A percentile compares a stretch with the other conserved stretches of the same genome.
Evolutionary conservation across 257 asterid genomes (phyloP).

Genomic region (Solanum chiquidenum): DNA sequence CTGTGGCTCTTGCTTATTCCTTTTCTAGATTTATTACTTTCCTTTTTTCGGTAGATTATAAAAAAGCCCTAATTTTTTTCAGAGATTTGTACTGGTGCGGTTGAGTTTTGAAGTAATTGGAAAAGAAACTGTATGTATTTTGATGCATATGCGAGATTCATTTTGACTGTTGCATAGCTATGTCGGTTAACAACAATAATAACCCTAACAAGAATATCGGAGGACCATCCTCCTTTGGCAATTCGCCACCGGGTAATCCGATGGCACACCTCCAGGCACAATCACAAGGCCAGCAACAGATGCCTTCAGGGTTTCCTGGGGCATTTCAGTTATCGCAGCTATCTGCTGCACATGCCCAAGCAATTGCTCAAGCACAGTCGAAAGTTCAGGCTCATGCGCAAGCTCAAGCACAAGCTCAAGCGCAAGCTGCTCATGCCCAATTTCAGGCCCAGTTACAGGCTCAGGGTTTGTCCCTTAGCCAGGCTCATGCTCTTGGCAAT

Average conservation of each 20-base stretch:
- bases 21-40: not conserved
- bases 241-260: constrained; percentile 46
- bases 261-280: constrained; percentile 28
- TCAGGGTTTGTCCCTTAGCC: constrained; percentile 77
- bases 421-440: constrained; percentile 43
- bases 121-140: not conserved
- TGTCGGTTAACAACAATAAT: constrained; percentile 77
- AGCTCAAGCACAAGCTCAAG: constrained; percentile 16
- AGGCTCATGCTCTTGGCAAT: constrained; percentile 51
- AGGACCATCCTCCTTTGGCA: constrained; percentile 75
- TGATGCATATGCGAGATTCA: not conserved
- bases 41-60: not conserved
- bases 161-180: constrained; percentile 6
- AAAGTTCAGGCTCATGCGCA: constrained; percentile 50
- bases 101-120: not conserved
- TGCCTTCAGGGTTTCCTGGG: constrained; percentile 56
- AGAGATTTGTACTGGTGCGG: not conserved
- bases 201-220: constrained; percentile 62
- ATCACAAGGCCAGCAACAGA: constrained; percentile 45
- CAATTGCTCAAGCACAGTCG: constrained; percentile 38
- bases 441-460: constrained; percentile 78
- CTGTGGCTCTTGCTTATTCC: not conserved
- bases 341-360: constrained; percentile 78
- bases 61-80: not conserved
- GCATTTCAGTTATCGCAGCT: constrained; percentile 65